These are phyloP conservation scores for Cryoendolithus antarcticus DNA, from an alignment of 2,329 filamentous ascomycete genomes.

Conservation along the genomic window DNA sequence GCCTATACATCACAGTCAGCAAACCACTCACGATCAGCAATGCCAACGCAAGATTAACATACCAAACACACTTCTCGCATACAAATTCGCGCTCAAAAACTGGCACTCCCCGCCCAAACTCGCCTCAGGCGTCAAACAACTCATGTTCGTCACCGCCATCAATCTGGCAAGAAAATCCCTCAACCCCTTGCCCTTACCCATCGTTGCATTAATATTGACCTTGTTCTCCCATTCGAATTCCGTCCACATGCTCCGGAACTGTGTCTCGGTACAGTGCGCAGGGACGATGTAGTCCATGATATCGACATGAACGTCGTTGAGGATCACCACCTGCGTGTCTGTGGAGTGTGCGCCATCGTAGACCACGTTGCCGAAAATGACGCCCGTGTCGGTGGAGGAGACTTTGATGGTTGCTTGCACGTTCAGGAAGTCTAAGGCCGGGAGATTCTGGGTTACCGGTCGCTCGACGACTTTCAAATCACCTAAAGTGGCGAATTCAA, in stretches of 20 bases:
- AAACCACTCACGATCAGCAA: too few relatives aligned
- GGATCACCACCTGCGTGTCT: constrained; percentile 90
- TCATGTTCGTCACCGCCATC: constrained; percentile 99
- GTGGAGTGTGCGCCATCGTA: constrained; percentile 89
- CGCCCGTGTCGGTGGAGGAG: constrained; percentile 91
- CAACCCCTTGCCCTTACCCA: constrained; percentile 58
- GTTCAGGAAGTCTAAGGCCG: constrained; percentile 92
- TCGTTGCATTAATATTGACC: constrained; percentile 97
- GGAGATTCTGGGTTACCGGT: constrained; percentile 90
- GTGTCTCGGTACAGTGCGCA: constrained; percentile 88
- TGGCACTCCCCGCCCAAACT: constrained; percentile 96
- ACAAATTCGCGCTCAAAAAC: constrained; percentile 93
- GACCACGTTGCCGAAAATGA: constrained; percentile 97
- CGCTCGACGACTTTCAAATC: constrained; percentile 96
- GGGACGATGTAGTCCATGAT: constrained; percentile 99
- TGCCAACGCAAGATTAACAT: constrained; percentile 34
- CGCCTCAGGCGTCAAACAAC: constrained; percentile 88
- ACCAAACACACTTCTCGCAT: constrained; percentile 96
- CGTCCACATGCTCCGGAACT: constrained; percentile 99
- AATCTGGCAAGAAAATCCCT: constrained; percentile 86
- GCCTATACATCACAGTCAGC: constrained; percentile 40
- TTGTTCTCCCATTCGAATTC: constrained; percentile 99
- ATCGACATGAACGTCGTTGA: constrained; percentile 96
- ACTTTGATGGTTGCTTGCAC: constrained; percentile 99
- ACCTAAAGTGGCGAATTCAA: constrained; percentile 95